These are phyloP conservation scores for Populus trichocarpa DNA, from an alignment of 441 rosid genomes.

Conservation along the genomic window DNA sequence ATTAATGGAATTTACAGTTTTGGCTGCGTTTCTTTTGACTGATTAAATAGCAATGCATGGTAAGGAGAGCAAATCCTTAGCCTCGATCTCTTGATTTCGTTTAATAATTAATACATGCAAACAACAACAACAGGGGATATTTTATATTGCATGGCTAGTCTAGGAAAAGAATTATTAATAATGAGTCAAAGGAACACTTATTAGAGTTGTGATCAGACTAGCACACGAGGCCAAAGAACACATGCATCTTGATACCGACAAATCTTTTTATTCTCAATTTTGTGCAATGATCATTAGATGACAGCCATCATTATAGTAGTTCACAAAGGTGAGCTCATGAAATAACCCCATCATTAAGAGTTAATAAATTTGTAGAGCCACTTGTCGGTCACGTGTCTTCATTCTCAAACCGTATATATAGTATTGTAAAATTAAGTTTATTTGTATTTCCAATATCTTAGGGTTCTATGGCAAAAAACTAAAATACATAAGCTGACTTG, in stretches of 20 bases:
- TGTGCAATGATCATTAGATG: slow-evolving; percentile 16
- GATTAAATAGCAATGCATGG: not conserved
- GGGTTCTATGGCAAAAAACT: not conserved
- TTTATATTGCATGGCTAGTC: slow-evolving; percentile 18
- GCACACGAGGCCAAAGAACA: slow-evolving; percentile 49
- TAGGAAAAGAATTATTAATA: slow-evolving; percentile 40
- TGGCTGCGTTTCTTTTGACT: not conserved
- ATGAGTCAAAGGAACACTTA: slow-evolving; percentile 48
- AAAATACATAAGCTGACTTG: not conserved
- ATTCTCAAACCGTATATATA: not conserved
- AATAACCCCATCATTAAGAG: slow-evolving; percentile 31
- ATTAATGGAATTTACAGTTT: not conserved
- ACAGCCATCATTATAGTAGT: slow-evolving; percentile 25
- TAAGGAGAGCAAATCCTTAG: not conserved
- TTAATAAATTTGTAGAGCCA: slow-evolving; percentile 25
- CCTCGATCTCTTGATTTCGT: not conserved
- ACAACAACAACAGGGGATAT: not conserved
- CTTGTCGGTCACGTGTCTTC: slow-evolving; percentile 30
- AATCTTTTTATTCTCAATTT: not conserved
- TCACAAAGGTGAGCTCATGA: slow-evolving; percentile 26
- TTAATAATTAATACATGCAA: not conserved
- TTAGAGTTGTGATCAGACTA: slow-evolving; percentile 35
- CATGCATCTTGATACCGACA: slow-evolving; percentile 9
- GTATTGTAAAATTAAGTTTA: too few species aligned
- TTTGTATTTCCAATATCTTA: not conserved